These are phyloP conservation scores for Pseudogymnoascus sp. DNA, from an alignment of 2,329 filamentous ascomycete species.

Conservation along the genomic window DNA sequence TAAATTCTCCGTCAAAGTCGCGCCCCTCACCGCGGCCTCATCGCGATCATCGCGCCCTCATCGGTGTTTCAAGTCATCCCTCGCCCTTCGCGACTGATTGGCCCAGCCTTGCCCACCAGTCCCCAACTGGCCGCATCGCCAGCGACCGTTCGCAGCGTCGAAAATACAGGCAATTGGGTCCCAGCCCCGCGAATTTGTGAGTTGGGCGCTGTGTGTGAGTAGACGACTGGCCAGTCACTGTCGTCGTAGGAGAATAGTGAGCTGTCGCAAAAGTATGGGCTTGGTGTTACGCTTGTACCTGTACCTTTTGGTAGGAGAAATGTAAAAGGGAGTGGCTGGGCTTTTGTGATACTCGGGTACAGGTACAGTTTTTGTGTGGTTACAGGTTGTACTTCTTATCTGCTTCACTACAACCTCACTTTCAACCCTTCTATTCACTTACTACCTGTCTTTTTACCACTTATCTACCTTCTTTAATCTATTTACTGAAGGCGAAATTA, in stretches of 20 bases:
- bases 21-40: background rate
- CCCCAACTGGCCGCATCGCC: background rate
- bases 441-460: background rate
- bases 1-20: background rate
- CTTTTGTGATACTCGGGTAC: slow-evolving; percentile 3
- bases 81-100: background rate
- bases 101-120: background rate
- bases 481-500: background rate
- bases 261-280: background rate
- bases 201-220: background rate
- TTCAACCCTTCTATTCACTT: background rate
- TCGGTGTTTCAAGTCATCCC: slow-evolving; percentile 2
- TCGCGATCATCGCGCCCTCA: background rate
- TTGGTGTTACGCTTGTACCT: background rate
- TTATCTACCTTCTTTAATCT: slow-evolving; percentile 1
- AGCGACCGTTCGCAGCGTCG: background rate
- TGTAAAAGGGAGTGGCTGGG: slow-evolving; percentile 1
- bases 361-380: background rate
- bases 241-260: background rate
- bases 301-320: background rate
- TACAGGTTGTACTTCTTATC: background rate
- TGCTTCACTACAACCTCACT: background rate
- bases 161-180: slow-evolving; percentile 2
- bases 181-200: slow-evolving; percentile 2
- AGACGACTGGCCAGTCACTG: background rate